Base-by-base conservation (phyloP, 495 filamentous ascomycete species). In the Aspergillus baeticus region DNA sequence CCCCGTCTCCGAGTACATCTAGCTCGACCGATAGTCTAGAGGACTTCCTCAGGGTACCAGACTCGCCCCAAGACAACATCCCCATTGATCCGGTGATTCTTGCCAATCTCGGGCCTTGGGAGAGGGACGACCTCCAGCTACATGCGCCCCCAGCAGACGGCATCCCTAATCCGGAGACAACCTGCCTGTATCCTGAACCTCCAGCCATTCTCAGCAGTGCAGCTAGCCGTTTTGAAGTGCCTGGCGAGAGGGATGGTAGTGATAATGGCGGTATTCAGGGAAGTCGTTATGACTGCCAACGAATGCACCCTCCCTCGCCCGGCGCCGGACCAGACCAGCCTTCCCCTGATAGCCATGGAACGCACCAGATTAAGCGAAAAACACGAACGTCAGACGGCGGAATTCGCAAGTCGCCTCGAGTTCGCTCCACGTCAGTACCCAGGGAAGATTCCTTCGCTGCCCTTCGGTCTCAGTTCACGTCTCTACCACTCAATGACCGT, bases 1-100 rank as follows among this genome's bases (percentile, higher is more conserved):
- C 34, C 34, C 47, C 34, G 37, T 63, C 45, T 17, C 47, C 51
- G 2, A 63, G 60, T 58, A 43, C 49, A 59, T 63, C 55, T 52
- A 59, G 60, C 55, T 59, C 31, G 4, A 48, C 46, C 33, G 41
- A 62, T 29, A 51, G 48, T 43, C 22, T 51, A 33, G 44, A 52
- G 38, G 46, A 47, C 8, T 46, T 52, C 38, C 41, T 60, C 10
- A 35, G 38, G 38, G 13, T 55, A 15, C n/a, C 31, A 48, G 49
- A 51, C 33, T 17, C 17, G 47, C 45, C 17, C 17, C 54, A 58
- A 37, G 36, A 58, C 23, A 43, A 42, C 51, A 57, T 63, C 48
- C 56, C 52, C 13, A 59, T 59, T 51, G 41, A 63, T 42, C 56
- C 34, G 8, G 46, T 53, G 31, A 63, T 63, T 26, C 61, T 63